These are phyloP conservation scores for Bruguiera hainesii DNA, from an alignment of 441 rosid genomes.

Conservation along the genomic window DNA sequence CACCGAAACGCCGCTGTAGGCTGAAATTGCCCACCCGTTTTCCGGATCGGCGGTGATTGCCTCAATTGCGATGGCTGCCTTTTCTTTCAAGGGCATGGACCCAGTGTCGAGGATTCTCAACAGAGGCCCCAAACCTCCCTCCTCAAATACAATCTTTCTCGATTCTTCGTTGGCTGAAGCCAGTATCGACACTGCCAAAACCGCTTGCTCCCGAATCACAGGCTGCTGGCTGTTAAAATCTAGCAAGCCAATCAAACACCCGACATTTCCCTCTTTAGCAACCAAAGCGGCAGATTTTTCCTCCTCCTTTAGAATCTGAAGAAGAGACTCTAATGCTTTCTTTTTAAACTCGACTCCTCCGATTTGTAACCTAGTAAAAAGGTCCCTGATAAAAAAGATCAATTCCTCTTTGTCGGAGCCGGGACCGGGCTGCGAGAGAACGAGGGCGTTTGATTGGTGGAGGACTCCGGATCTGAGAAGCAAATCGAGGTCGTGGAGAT, in stretches of 20 bases:
- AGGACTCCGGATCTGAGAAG: conserved; percentile 80
- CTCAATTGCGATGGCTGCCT: conserved; percentile 62
- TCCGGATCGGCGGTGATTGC: conserved; percentile 68
- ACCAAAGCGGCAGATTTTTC: conserved; percentile 50
- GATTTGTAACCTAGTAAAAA: conserved; percentile 72
- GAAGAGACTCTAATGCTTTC: conserved; percentile 68
- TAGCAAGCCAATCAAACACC: conserved; percentile 55
- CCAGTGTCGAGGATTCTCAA: conserved; percentile 60
- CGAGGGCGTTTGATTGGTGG: conserved; percentile 62
- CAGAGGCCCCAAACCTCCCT: conserved; percentile 70
- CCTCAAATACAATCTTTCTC: conserved; percentile 56
- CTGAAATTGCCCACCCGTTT: conserved; percentile 66
- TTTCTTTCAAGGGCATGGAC: conserved; percentile 50
- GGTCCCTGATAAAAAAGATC: conserved; percentile 54
- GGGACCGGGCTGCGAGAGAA: conserved; percentile 58
- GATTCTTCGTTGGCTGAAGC: conserved; percentile 54
- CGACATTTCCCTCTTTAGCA: conserved; percentile 63
- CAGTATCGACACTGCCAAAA: conserved; percentile 52
- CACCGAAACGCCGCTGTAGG: conserved; percentile 57
- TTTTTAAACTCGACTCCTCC: conserved; percentile 72
- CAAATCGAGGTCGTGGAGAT: conserved; percentile 60
- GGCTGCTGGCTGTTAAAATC: conserved; percentile 41
- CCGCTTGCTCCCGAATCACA: conserved; percentile 60
- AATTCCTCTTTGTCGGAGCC: conserved; percentile 52
- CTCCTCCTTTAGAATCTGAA: conserved; percentile 49